Evolutionary conservation across 495 filamentous ascomycete species (phyloP), one percentile per base, ranked within the genome.

Genomic region (Daldinia vernicosa): DNA sequence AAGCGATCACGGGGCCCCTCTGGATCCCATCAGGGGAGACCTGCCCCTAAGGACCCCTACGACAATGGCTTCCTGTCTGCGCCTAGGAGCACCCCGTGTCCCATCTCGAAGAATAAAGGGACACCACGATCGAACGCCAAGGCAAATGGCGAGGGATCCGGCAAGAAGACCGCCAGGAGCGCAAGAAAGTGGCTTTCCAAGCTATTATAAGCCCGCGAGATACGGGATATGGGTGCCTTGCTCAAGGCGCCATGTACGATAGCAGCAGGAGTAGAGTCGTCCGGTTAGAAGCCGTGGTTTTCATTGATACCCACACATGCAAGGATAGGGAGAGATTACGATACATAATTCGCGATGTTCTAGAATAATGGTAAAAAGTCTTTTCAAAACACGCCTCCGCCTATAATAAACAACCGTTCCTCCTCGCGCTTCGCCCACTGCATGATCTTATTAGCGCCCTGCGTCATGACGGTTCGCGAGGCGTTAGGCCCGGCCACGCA

Each of bases 331-430:
- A 17, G 17, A 37, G 4, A 17, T 35, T 11, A 19, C 32, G 7
- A 15, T 14, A 28, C 28, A 14, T 58, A 27, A 27, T 37, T 58
- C 14, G 22, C 43, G 9, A 47, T 22, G 43, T n/a, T n/a, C n/a
- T n/a, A n/a, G n/a, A 22, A 19, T 22, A 59, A 64, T 40, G 14
- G 47, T 24, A 8, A 55, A 19, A 1, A 51, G 12, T 12, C 17
- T 74, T 27, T 24, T 74, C 55, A 84, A 68, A 85, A 85, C 33
- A 95, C 93, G 15, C 93, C 94, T 6, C 94, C 94, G 2, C 94
- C 94, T 75, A 97, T 93, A 54, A 99, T 97, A 77, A 98, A 99
- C 7, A 98, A 75, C 65, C 95, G 84, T 75, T 98, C 93, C 79
- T 98, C 95, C 77, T 98, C 95, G 61, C 89, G 84, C 67, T 91